These are phyloP conservation scores for Akebia trifoliata DNA, from an alignment of 164 flowering plant species.

Conservation along the genomic window DNA sequence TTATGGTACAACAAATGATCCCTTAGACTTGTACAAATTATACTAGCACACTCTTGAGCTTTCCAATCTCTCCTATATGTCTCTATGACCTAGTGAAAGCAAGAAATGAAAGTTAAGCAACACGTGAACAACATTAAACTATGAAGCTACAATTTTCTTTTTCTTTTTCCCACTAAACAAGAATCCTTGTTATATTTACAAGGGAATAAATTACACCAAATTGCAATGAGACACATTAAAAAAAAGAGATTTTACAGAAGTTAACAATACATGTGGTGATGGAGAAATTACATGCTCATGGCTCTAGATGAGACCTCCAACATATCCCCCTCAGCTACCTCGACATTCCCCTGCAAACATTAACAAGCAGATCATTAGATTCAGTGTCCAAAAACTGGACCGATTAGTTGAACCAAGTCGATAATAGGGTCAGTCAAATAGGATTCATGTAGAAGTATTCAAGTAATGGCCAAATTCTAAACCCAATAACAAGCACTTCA, in stretches of 20 bases:
- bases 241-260: slow-evolving; percentile 20
- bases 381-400: not conserved
- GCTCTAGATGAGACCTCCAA: slow-evolving; percentile 67
- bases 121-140: no score
- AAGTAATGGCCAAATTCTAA: no score
- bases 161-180: slow-evolving; percentile 13
- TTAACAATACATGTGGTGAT: slow-evolving; percentile 9
- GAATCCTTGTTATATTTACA: slow-evolving; percentile 31
- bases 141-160: slow-evolving; percentile 3
- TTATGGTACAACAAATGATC: no score
- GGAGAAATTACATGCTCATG: slow-evolving; percentile 52
- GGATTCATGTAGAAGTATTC: no score
- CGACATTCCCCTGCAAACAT: slow-evolving; percentile 34
- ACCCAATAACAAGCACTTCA: no score
- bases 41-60: no score
- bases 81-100: no score
- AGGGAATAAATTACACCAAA: slow-evolving; percentile 38
- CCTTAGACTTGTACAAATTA: no score
- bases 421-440: no score
- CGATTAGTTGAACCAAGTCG: no score
- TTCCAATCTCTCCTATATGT: no score
- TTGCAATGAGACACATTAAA: slow-evolving; percentile 28
- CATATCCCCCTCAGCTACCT: slow-evolving; percentile 37
- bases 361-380: not conserved
- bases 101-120: no score